Base-by-base conservation (phyloP, 2,329 filamentous ascomycete species). In the Ascochyta clinopodiicola region DNA sequence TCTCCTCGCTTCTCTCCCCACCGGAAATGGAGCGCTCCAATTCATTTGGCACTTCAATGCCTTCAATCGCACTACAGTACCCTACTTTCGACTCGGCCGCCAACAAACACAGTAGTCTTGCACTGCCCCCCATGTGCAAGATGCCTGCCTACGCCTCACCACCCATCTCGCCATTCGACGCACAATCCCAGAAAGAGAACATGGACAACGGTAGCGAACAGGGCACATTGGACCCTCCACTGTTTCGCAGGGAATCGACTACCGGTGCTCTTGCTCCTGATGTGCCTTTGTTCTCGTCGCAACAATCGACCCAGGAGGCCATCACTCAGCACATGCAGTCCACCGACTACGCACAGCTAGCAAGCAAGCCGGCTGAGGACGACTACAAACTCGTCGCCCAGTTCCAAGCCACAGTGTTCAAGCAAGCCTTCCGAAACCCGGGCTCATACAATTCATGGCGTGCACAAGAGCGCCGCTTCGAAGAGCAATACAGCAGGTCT, bases 401-500 rank as follows among this genome's bases (percentile, higher is more conserved):
- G 44, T 68, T 75, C 59, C 60, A 66, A 44, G 72, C 70, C 45
- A 66, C 73, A 62, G 72, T 76, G 34, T 69, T 64, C 57, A 56
- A 64, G 31, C 52, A 51, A 12, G 70, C 67, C 47, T 60, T 63
- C 61, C 66, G 69, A 59, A 76, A 86, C 61, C 83, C 76, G 1
- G 32, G 8, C 27, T 22, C 46, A 9, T 50, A 40, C 21, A 73
- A 67, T 22, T 71, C 49, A 27, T 75, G 73, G 73, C 68, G 65
- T 38, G 54, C 54, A 10, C 68, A 69, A 63, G 83, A 87, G 71
- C 80, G 81, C 3, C 73, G 80, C 24, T 79, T 86, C 31, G 79
- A 80, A 8, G 79, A 85, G 61, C 75, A 64, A 43, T 76, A 75
- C 56, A 68, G 80, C 36, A 51, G 22, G n/a, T 13, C 42, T 5